Percentiles rank a stretch among this genome's conserved stretches.
phyloP scores from a whole-genome alignment of 306 rosid species.

The Fragaria ananassa region DNA sequence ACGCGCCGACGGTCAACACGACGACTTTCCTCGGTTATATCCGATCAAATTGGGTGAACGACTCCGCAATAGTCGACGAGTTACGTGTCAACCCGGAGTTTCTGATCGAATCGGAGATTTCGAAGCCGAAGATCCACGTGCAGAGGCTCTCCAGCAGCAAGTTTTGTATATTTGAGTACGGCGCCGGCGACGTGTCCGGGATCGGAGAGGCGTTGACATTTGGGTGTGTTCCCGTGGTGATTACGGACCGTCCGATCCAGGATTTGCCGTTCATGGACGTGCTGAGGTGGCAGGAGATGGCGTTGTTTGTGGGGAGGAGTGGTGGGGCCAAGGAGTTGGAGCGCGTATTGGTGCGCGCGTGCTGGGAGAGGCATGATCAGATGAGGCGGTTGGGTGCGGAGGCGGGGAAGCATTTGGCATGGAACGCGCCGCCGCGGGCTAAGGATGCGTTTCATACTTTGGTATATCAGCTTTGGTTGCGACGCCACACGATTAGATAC shows the following conservation, averaged over 20 bases:
- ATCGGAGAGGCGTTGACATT: slow-evolving; percentile 55
- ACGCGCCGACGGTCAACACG: slow-evolving; percentile 17
- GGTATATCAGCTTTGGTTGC: slow-evolving; percentile 73
- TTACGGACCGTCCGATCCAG: slow-evolving; percentile 40
- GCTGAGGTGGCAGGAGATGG: slow-evolving; percentile 68
- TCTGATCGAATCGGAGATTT: slow-evolving; percentile 37
- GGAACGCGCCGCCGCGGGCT: slow-evolving; percentile 56
- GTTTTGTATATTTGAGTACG: slow-evolving; percentile 53
- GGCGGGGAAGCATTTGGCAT: slow-evolving; percentile 58
- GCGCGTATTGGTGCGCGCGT: slow-evolving; percentile 27
- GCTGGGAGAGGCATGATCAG: slow-evolving; percentile 21
- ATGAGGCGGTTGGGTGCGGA: slow-evolving; percentile 42
- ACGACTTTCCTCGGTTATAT: slow-evolving; percentile 30
- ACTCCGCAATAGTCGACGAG: slow-evolving; percentile 18
- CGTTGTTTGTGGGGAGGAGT: slow-evolving; percentile 33
- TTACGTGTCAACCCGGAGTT: slow-evolving; percentile 31
- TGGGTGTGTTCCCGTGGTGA: slow-evolving; percentile 64
- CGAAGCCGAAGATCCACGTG: slow-evolving; percentile 17
- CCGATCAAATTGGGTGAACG: slow-evolving; percentile 15
- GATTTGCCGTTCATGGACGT: slow-evolving; percentile 72
- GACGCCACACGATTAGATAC: slow-evolving; percentile 65
- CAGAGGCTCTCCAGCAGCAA: slow-evolving; percentile 26
- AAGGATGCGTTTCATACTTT: slow-evolving; percentile 61
- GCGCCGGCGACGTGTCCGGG: slow-evolving; percentile 29
- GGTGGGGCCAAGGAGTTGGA: slow-evolving; percentile 28